phyloP scores from a whole-genome alignment of 805 yeast species.

The Limtongozyma cylindracea region DNA sequence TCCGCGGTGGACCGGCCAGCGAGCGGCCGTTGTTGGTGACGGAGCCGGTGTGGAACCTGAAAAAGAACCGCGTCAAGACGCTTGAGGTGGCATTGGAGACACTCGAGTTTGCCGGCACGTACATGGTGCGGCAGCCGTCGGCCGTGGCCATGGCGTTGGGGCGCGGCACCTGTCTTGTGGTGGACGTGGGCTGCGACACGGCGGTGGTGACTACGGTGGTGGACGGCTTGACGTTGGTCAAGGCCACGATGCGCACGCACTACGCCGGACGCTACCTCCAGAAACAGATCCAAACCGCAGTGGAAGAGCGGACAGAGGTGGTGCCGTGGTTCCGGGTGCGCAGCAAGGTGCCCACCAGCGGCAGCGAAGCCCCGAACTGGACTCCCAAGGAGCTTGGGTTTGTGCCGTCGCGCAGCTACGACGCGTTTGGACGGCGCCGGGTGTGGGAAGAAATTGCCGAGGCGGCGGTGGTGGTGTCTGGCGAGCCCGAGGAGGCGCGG shows the following conservation, averaged over 20 bases:
- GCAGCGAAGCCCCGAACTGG: too few species aligned
- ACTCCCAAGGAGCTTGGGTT: too few species aligned
- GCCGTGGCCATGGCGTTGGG: slow-evolving; percentile 79
- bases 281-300: slow-evolving; percentile 16
- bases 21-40: slow-evolving; percentile 65
- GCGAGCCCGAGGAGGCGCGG: too few species aligned
- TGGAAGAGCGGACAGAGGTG: slow-evolving; percentile 3
- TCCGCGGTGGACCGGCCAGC: slow-evolving; percentile 21
- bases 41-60: slow-evolving; percentile 71
- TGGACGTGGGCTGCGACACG: slow-evolving; percentile 65
- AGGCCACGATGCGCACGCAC: slow-evolving; percentile 43
- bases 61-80: slow-evolving; percentile 36
- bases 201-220: slow-evolving; percentile 59
- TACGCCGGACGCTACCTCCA: slow-evolving; percentile 49
- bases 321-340: slow-evolving; percentile 20
- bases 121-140: slow-evolving; percentile 61
- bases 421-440: slow-evolving; percentile 25
- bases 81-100: slow-evolving; percentile 50
- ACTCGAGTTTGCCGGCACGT: slow-evolving; percentile 56
- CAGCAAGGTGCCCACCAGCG: slow-evolving; percentile 12
- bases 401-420: slow-evolving; percentile 21
- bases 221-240: slow-evolving; percentile 56
- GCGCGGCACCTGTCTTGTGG: slow-evolving; percentile 65
- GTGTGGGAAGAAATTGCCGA: slow-evolving; percentile 58
- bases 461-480: slow-evolving; percentile 25